Evolutionary conservation across 768 basidiomycete species (phyloP).

Genomic region (Chalciporus chontae): DNA sequence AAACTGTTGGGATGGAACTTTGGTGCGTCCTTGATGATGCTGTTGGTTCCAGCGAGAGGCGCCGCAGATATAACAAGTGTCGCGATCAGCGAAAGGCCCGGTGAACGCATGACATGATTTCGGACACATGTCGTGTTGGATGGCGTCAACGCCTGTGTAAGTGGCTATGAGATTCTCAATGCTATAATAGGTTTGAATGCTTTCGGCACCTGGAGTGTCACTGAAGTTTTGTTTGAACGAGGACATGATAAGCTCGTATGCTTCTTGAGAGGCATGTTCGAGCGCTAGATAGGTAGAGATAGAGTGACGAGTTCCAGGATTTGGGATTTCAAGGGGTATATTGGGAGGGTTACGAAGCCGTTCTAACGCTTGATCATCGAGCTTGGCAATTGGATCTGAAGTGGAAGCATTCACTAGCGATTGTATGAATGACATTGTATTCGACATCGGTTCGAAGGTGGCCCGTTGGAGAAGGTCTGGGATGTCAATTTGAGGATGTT

Average conservation of each 20-base stretch:
- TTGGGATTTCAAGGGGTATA: background rate
- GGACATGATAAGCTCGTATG: too few relatives aligned
- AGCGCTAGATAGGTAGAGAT: background rate
- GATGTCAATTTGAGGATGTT: too few relatives aligned
- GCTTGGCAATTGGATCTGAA: background rate
- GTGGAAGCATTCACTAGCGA: background rate
- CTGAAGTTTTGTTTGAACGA: too few relatives aligned
- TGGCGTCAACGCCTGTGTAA: conserved; percentile 1
- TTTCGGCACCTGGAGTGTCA: too few relatives aligned
- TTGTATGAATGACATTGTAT: background rate
- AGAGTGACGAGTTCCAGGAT: background rate
- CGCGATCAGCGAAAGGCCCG: conserved; percentile 11
- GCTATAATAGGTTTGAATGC: too few relatives aligned
- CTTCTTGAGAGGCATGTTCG: too few relatives aligned
- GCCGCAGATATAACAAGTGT: background rate
- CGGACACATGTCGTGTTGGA: conserved; percentile 22
- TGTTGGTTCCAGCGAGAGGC: background rate
- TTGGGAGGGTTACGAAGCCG: background rate
- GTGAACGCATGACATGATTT: conserved; percentile 26
- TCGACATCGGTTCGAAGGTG: background rate
- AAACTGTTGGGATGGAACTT: background rate
- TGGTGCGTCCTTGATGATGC: background rate
- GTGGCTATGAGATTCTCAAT: background rate
- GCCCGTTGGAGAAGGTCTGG: background rate
- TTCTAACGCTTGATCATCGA: background rate